Conservation (phyloP, 305 asterid species). For the Andrographis paniculata region DNA sequence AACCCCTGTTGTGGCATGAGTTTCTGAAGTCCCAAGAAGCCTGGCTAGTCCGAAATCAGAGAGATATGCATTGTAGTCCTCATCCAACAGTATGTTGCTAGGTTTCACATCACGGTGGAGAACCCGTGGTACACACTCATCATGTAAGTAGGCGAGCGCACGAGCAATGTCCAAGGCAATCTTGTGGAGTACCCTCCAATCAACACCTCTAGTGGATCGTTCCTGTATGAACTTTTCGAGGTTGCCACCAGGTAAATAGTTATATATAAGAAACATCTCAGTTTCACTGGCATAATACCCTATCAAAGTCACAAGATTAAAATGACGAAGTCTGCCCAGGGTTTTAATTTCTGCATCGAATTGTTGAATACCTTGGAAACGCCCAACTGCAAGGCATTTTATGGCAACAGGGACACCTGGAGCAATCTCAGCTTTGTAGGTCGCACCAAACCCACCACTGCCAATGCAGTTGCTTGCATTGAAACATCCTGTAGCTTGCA, state of each 20-base stretch:
- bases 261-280: constrained; percentile 87
- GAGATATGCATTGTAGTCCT: constrained; percentile 71
- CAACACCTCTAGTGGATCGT: constrained; percentile 60
- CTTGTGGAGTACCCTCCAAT: constrained; percentile 87
- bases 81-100: constrained; percentile 77
- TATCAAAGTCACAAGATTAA: constrained; percentile 75
- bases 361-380: constrained; percentile 81
- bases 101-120: constrained; percentile 98
- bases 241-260: constrained; percentile 79
- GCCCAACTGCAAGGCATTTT: constrained; percentile 74
- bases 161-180: constrained; percentile 81
- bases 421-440: constrained; percentile 84
- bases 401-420: constrained; percentile 75
- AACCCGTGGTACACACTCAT: constrained; percentile 89
- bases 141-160: constrained; percentile 84
- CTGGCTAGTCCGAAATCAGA: constrained; percentile 90
- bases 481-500: constrained; percentile 73
- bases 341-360: constrained; percentile 85
- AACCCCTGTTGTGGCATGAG: constrained; percentile 89
- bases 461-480: constrained; percentile 87
- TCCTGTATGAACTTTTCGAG: constrained; percentile 85
- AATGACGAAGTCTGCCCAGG: constrained; percentile 72
- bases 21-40: constrained; percentile 76
- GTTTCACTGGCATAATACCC: constrained; percentile 86
- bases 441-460: constrained; percentile 90